Evolutionary conservation across 140 eudicot genomes (phyloP), one percentile per base, ranked within the genome.

Genomic region (Ambrosia hybrid): DNA sequence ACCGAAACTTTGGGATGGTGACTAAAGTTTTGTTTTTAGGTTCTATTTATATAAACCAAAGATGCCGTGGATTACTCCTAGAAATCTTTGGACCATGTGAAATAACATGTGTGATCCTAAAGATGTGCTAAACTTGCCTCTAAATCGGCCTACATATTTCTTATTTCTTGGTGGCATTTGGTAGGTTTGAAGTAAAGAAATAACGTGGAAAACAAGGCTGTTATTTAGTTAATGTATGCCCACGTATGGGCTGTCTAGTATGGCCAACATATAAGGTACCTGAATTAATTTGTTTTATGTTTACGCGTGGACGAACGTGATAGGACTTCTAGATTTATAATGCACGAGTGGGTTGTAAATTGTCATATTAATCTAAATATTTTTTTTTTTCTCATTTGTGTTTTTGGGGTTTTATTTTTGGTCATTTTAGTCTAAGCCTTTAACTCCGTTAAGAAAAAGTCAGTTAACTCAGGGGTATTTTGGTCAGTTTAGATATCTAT

Each of bases 221-320:
- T n/a, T 63, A 13, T 1, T 71, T 21, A 67, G 45, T 12, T 67
- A 30, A 66, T 30, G 64, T n/a, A 57, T 57, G 65, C 74, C 64
- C 74, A 72, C 82, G 78, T 41, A 65, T 78, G 78, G 78, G 57
- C 66, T 72, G 78, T 56, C 58, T 74, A 36, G 16, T 64, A 4
- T 26, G 37, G 78, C 68, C 72, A 71, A 33, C 33, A 26, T 16
- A 49, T 46, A 55, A 51, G 73, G 14, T 1, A 45, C 41, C 71
- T 16, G 78, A 63, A 26, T 33, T 43, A 52, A 26, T 15, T 13
- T 34, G 1, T 74, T 66, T 45, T 30, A 67, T 41, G n/a, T 49
- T 60, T 30, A 71, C 73, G 71, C 82, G 62, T 72, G 68, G 57
- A 78, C 61, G 7, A 16, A 56, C 16, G 66, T 45, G 69, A 38